Evolutionary conservation across 768 basidiomycete genomes (phyloP), one percentile per base, ranked within the genome.

Genomic region (Leucosporidium scottii): DNA sequence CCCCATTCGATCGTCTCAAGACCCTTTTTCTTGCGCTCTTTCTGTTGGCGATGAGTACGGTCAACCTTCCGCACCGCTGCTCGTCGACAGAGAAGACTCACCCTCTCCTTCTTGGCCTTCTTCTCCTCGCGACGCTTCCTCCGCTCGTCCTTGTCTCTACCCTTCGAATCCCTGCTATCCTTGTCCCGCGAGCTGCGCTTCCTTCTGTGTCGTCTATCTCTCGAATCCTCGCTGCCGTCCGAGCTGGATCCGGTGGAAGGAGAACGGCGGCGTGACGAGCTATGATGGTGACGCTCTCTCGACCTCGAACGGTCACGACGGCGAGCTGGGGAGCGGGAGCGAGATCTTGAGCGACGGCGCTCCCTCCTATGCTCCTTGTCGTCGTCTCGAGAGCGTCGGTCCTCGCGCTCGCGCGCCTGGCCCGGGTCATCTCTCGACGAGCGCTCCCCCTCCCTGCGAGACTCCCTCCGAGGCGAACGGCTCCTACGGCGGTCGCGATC

Each of bases 81-180:
- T 21, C 21, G 36, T 23, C 9, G 20, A 7, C 54, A 44, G 34
- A 1, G 25, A 21, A 12, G 28, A 12, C 39, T 21, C 21, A 61
- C 59, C 59, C 25, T 61, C 21, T 48, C 59, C 21, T 49, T 61
- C 49, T 48, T 64, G 18, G 65, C 71, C 58, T 66, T 68, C 49
- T 72, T 72, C 65, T 72, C 71, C 49, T 72, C 61, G 31, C 71
- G 31, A 15, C 71, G 27, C 48, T 51, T 28, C 59, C 69, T 44
- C 18, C 67, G 44, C 7, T 71, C 66, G 12, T 68, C 63, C 67
- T 65, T 65, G 30, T 47, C 49, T 25, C 49, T 28, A 28, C 59
- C 58, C 58, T 59, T 59, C 21, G 58, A 59, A 27, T 59, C 58
- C 48, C 13, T 64, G 61, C 58, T 28, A 23, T 54, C 64, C 27